Conservation (phyloP, 176 grass and related monocot species). For the Triticum monococcum region DNA sequence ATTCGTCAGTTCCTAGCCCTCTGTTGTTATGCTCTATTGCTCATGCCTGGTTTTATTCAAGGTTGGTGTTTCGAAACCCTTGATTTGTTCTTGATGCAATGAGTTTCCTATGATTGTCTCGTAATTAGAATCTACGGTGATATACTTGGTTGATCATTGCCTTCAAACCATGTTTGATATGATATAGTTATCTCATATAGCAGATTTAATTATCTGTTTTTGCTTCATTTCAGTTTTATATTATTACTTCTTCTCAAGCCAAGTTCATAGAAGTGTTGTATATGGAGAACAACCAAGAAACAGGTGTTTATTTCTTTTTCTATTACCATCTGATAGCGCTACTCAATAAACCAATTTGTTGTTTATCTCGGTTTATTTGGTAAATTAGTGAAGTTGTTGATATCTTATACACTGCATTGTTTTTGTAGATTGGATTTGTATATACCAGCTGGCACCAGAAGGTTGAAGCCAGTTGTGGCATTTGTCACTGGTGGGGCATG, state of each 20-base stretch:
- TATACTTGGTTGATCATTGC: not conserved
- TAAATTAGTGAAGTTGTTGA: not conserved
- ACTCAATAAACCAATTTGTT: not conserved
- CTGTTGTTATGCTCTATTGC: slow-evolving; percentile 73
- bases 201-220: slow-evolving; percentile 13
- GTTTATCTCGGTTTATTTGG: not conserved
- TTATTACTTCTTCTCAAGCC: slow-evolving; percentile 94
- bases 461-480: slow-evolving; percentile 61
- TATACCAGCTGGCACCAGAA: slow-evolving; percentile 51
- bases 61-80: slow-evolving; percentile 40
- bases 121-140: not conserved
- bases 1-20: slow-evolving; percentile 84
- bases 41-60: slow-evolving; percentile 91
- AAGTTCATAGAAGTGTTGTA: slow-evolving; percentile 79
- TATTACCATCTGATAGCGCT: slow-evolving; percentile 11
- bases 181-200: slow-evolving; percentile 1
- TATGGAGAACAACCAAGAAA: slow-evolving; percentile 94
- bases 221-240: slow-evolving; percentile 63
- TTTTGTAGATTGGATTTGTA: slow-evolving; percentile 79
- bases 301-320: slow-evolving; percentile 38
- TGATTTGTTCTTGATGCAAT: slow-evolving; percentile 6
- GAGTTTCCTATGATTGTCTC: not conserved
- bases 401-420: slow-evolving; percentile 1
- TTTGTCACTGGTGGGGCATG: slow-evolving; percentile 94
- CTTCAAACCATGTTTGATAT: not conserved